Base-by-base conservation (phyloP, 2,329 filamentous ascomycete genomes). In the Plectosphaerella plurivora region DNA sequence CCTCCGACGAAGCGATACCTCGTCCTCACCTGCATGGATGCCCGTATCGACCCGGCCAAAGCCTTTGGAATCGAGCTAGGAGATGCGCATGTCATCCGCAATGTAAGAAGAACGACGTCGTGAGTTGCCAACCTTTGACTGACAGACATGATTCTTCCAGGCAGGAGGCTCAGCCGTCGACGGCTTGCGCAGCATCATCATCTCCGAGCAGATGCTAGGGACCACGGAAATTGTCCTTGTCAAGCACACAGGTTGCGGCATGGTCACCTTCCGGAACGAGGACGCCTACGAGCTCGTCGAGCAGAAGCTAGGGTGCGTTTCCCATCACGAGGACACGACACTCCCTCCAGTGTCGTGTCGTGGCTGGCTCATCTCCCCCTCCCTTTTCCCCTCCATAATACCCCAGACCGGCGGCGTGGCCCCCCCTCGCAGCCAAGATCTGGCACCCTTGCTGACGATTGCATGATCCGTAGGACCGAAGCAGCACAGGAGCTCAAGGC, bases 21-120 rank as follows among this genome's bases (percentile, higher is more conserved):
- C 5, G 58, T 67, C 25, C 78, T 93, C 45, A 89, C 88, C 1
- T 94, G 89, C 69, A 94, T 94, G 88, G 89, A 94, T 63, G 87
- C 89, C 5, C 83, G 89, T 49, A 73, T 85, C 60, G 78, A 93
- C 60, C 83, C 89, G 0, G 78, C 82, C 3, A 73, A 79, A 12
- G 86, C 86, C 1, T 86, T 91, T 51, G 86, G 85, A 9, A 86
- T 92, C 53, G 72, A 78, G 18, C 78, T 89, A 16, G 89, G 89
- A 41, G 87, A 91, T 57, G 89, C 89, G 1, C 89, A 94, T 67
- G 82, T 91, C 33, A 86, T 91, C 54, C 83, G 88, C 53, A 92
- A 91, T 58, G 73, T 65, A 42, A 45, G 53, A 14, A 15, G 8
- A n/a, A 20, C 5, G 22, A 12, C 12, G 14, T 12, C 24, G n/a